Base-by-base conservation (phyloP, 805 yeast species). In the Lipomyces japonicus region DNA sequence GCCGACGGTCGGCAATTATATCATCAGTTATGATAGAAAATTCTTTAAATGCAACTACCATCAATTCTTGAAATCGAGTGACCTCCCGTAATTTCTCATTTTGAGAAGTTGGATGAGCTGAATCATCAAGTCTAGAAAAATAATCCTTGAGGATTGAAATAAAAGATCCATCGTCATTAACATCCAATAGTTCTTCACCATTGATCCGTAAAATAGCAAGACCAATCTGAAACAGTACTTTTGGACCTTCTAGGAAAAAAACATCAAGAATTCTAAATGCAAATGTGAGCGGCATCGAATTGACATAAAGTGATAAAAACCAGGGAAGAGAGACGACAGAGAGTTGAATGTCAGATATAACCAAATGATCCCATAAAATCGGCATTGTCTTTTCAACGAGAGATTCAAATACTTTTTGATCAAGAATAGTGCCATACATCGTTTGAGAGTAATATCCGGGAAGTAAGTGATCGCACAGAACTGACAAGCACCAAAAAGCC, bases 391-490 rank as follows among this genome's bases (percentile, higher is more conserved):
- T 86, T 64, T 84, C 86, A 1, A 93, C 95, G 47, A 93, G 75
- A 0, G 87, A 78, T 68, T 93, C 98, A 65, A 93, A 86, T 0
- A 93, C 98, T 60, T 82, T 80, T 70, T 93, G 98, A 65, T 93
- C 99, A 32, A 93, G 71, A 26, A 93, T 71, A 1, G 96, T 93
- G 23, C 99, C 99, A 63, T 91, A 91, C 98, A 93, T 93, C 0
- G 97, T 91, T 62, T 81, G 87, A 2, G 97, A 90, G 64, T 93
- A 93, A 67, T 93, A 93, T 0, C 98, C 98, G 0, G 97, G 97
- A 2, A 89, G 85, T 52, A 86, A 78, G 35, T 80, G 77, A 52
- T 89, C 95, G 70, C 97, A 89, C 2, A 93, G 68, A 16, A 79
- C 78, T 48, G 81, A 79, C 49, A 93, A 74, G 50, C 91, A 80